Percentiles rank a stretch among this genome's conserved stretches.
Evolutionary conservation across 257 asterid genomes (phyloP).

Genomic region (Coffea canephora): DNA sequence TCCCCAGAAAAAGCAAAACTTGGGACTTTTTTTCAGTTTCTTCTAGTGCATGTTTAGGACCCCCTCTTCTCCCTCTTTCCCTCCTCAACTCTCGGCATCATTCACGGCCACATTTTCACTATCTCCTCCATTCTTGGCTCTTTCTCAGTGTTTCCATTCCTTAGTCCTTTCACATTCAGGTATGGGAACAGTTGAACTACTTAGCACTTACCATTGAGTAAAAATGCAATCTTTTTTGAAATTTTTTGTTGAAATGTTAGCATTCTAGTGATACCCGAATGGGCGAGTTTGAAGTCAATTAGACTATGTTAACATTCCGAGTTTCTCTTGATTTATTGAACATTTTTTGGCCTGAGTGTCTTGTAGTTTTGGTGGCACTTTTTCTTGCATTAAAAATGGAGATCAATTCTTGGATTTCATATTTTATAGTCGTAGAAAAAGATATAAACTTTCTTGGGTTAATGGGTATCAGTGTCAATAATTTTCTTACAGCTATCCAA

Average conservation of each 20-base stretch:
- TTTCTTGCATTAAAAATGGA: not conserved
- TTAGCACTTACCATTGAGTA: slow-evolving; percentile 19
- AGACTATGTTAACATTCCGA: not conserved
- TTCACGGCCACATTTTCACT: slow-evolving; percentile 30
- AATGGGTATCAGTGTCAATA: not conserved
- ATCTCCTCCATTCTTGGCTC: slow-evolving; percentile 11
- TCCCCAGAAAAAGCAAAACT: slow-evolving; percentile 1
- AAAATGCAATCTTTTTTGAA: slow-evolving; percentile 19
- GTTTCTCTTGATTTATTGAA: not conserved
- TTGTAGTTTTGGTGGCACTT: not conserved
- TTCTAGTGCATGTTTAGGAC: slow-evolving; percentile 7
- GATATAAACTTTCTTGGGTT: not conserved
- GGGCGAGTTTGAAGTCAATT: not conserved
- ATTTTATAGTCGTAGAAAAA: not conserved
- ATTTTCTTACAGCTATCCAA: not conserved
- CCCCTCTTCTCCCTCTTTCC: slow-evolving; percentile 12
- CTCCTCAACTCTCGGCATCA: slow-evolving; percentile 41
- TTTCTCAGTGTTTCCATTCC: not conserved
- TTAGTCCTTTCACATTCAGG: slow-evolving; percentile 16
- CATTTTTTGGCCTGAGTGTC: not conserved
- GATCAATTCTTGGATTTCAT: not conserved
- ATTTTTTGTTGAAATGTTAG: not conserved
- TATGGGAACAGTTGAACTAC: slow-evolving; percentile 7
- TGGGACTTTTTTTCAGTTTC: not conserved
- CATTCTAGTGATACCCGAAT: not conserved